A percentile compares a stretch with the other conserved stretches of the same genome.
These are phyloP conservation scores for Oleoguttula mirabilis DNA, from an alignment of 495 filamentous ascomycete genomes.

Conservation along the genomic window DNA sequence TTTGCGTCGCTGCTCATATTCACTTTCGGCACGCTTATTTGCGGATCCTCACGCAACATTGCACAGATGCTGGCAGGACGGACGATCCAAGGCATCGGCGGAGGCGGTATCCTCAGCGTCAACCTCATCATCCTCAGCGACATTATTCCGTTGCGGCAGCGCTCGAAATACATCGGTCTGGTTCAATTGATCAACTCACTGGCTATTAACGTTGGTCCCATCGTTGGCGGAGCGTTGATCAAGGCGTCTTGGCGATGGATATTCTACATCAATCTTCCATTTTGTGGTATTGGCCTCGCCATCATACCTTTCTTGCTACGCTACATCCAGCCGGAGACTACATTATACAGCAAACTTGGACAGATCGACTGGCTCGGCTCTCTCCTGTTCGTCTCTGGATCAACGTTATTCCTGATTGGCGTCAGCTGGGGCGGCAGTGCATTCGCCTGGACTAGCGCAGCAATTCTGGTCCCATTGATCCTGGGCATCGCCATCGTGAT, in stretches of 20 bases:
- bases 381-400: slow-evolving; percentile 39
- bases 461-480: slow-evolving; percentile 45
- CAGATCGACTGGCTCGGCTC: slow-evolving; percentile 51
- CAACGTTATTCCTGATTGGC: slow-evolving; percentile 39
- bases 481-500: slow-evolving; percentile 38
- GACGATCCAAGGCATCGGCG: slow-evolving; percentile 25
- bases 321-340: slow-evolving; percentile 4
- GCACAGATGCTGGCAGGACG: slow-evolving; percentile 19
- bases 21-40: slow-evolving; percentile 20
- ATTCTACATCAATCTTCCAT: slow-evolving; percentile 34
- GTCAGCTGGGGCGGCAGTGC: slow-evolving; percentile 43
- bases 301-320: slow-evolving; percentile 15
- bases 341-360: slow-evolving; percentile 34
- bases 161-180: slow-evolving; percentile 28
- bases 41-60: slow-evolving; percentile 9
- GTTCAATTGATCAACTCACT: slow-evolving; percentile 29
- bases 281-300: slow-evolving; percentile 26
- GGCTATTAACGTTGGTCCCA: slow-evolving; percentile 23
- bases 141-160: slow-evolving; percentile 29
- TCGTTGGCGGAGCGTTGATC: slow-evolving; percentile 23
- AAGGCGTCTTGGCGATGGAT: slow-evolving; percentile 25
- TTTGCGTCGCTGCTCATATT: slow-evolving; percentile 31
- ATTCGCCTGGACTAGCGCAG: slow-evolving; percentile 37
- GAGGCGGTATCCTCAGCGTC: slow-evolving; percentile 19
- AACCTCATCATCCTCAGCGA: slow-evolving; percentile 22